These are phyloP conservation scores for Chrysanthemum lavandulifolium DNA, from an alignment of 129 eudicot genomes.

Conservation along the genomic window DNA sequence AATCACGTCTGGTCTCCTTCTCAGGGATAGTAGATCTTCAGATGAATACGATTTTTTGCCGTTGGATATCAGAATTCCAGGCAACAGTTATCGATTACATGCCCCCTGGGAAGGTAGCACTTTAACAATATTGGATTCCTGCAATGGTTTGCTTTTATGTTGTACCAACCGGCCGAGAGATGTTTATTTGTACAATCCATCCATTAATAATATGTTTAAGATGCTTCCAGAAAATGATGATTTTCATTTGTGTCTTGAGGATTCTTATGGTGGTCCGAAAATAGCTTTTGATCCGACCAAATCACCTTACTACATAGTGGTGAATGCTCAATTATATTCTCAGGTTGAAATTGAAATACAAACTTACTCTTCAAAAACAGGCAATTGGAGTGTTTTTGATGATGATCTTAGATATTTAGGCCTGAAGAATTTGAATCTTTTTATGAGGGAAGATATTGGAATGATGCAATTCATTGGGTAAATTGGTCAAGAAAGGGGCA, in stretches of 20 bases:
- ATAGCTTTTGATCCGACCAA: too few species aligned
- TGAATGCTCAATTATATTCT: not conserved
- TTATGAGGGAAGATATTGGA: not conserved
- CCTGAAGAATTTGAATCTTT: not conserved
- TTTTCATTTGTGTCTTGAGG: too few species aligned
- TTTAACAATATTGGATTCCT: not conserved
- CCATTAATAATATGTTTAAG: too few species aligned
- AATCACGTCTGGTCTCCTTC: not conserved
- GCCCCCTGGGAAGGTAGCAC: not conserved
- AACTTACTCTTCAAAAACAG: not conserved
- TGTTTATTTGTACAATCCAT: too few species aligned
- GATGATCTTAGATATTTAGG: not conserved
- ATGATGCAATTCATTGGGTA: not conserved
- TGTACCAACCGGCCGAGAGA: not conserved
- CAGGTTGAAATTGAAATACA: not conserved
- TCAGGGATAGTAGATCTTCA: not conserved
- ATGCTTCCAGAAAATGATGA: too few species aligned
- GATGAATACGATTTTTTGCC: not conserved
- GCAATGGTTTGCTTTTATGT: not conserved
- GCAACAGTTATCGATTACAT: not conserved
- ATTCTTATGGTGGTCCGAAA: too few species aligned
- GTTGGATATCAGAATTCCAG: not conserved
- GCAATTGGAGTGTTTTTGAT: not conserved
- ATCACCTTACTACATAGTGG: too few species aligned
- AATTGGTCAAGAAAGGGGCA: too few species aligned